These are phyloP conservation scores for Globisporangium abappressorium DNA, from an alignment of 352 stramenopile species.

Conservation along the genomic window DNA sequence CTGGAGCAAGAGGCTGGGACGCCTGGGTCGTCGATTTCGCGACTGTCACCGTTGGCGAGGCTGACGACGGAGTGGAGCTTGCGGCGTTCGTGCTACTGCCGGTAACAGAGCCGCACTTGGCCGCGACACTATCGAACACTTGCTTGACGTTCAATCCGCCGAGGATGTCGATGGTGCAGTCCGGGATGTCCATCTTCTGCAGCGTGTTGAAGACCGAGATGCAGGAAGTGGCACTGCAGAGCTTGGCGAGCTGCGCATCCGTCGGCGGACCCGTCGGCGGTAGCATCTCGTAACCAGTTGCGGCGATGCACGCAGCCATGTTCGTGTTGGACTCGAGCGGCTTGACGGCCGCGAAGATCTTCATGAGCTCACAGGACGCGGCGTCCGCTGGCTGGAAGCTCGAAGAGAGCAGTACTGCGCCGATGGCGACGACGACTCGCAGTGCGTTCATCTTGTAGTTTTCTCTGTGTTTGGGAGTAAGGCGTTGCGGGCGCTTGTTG, in stretches of 20 bases:
- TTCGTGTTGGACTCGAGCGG: conserved; percentile 31
- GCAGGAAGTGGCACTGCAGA: conserved; percentile 26
- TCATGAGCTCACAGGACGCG: conserved; percentile 33
- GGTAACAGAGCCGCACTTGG: conserved; percentile 6
- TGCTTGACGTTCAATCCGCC: conserved; percentile 47
- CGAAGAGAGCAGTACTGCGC: conserved; percentile 11
- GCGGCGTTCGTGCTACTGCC: neutral
- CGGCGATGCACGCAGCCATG: conserved; percentile 30
- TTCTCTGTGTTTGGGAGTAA: neutral
- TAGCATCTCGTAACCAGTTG: conserved; percentile 35
- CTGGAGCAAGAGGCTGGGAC: conserved; percentile 2
- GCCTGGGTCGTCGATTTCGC: conserved; percentile 5
- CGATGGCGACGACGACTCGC: neutral
- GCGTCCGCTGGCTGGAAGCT: neutral
- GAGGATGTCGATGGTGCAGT: conserved; percentile 41
- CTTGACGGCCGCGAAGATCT: conserved; percentile 32
- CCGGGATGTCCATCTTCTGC: conserved; percentile 32
- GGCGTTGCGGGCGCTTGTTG: neutral
- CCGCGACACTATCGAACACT: conserved; percentile 17
- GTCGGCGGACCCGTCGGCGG: conserved; percentile 24
- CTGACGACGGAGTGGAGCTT: neutral
- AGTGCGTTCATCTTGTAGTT: conserved; percentile 9
- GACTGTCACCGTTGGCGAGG: conserved; percentile 11
- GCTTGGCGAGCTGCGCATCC: conserved; percentile 30
- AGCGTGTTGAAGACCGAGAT: conserved; percentile 26